Base-by-base conservation (phyloP, 495 filamentous ascomycete genomes). In the Hyaloscypha finlandica region DNA sequence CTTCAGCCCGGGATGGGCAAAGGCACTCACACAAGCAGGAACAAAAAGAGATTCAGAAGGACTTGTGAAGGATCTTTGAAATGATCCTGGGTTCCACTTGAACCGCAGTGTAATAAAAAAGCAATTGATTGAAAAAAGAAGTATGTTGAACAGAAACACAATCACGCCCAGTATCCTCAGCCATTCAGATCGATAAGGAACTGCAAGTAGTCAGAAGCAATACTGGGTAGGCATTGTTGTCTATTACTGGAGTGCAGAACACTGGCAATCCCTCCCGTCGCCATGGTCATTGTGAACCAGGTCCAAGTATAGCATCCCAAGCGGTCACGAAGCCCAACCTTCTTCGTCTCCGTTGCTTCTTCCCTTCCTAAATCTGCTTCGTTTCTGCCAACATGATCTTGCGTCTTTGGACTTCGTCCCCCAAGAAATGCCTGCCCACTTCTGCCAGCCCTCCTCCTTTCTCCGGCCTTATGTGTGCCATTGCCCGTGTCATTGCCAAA, bases 251-350 rank as follows among this genome's bases (percentile, higher is more conserved):
- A 80, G 71, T 90, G 83, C 61, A 95, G 73, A 12, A 92, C 89
- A 78, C 94, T 95, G 9, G 92, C 89, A 66, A 96, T 80, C 0
- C 92, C 92, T 14, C 92, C 92, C 0, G 92, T 95, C 3, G 92
- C 92, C 91, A 93, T 93, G 19, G 83, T 86, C 78, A 90, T 81
- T 4, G 89, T 90, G 65, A 91, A 91, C 78, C 86, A 92, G 8
- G 87, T 89, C 89, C 89, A 91, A 70, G 74, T 79, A 62, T 78
- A 80, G 62, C 78, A 81, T 16, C 69, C 76, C 52, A 85, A 81
- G 53, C 82, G 71, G 65, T 84, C 82, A 39, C 75, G 67, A 37
- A 83, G 73, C 16, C 81, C 74, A 59, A 79, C 72, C 54, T 75
- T 78, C 39, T 68, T 65, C 20, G 16, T 33, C 5, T 65, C 58